Evolutionary conservation across 169 alveolate genomes (phyloP).

Genomic region (Plasmodium ovale): DNA sequence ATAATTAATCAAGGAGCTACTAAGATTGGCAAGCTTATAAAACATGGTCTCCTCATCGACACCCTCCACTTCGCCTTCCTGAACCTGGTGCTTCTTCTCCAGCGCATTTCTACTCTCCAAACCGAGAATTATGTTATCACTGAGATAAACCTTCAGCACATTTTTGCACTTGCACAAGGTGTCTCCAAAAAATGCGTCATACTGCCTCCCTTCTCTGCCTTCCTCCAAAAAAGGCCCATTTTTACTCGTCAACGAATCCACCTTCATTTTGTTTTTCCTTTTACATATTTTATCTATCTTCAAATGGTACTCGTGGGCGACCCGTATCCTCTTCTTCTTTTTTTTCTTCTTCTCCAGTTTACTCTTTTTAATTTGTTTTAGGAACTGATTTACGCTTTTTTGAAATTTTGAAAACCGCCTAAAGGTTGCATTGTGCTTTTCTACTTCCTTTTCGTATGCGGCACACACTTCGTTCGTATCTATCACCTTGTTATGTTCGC

Average conservation of each 20-base stretch:
- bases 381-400: conserved; percentile 42
- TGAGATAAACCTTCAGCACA: conserved; percentile 10
- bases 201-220: neutral
- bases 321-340: too few relatives aligned
- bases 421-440: conserved; percentile 11
- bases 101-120: neutral
- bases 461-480: neutral
- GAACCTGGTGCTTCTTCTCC: too few relatives aligned
- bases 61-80: neutral
- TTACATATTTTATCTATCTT: conserved; percentile 16
- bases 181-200: neutral
- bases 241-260: neutral
- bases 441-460: neutral
- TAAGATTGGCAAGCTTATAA: conserved; percentile 34
- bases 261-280: neutral
- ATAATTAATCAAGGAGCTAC: conserved; percentile 18
- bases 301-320: neutral
- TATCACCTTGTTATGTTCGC: neutral
- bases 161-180: conserved; percentile 13
- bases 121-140: neutral
- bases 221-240: neutral
- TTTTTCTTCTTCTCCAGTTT: conserved; percentile 4
- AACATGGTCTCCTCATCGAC: conserved; percentile 9
- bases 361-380: conserved; percentile 26
- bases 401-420: conserved; percentile 27